Percentiles rank a stretch among this genome's conserved stretches.
Conservation (phyloP, 345 rosid species). For the Linum lewisii region DNA sequence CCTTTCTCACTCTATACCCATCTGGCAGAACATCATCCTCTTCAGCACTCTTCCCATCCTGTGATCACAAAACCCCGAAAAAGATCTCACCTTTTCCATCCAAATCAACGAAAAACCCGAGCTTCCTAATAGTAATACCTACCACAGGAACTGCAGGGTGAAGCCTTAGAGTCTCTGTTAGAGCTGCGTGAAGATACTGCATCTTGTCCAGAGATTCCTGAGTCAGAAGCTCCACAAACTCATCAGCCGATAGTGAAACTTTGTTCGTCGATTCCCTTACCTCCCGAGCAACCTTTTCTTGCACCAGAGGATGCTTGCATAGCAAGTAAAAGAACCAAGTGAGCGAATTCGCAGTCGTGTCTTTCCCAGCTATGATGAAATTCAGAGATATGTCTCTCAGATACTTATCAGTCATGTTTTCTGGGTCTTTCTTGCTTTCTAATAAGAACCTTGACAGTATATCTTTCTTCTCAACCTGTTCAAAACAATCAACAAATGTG, state of each 20-base stretch:
- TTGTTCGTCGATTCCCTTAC: constrained; percentile 16
- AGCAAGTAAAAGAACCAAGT: constrained; percentile 37
- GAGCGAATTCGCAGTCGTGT: constrained; percentile 28
- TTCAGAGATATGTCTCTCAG: constrained; percentile 37
- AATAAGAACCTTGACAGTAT: constrained; percentile 33
- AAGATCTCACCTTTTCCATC: background rate
- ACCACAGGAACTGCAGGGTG: constrained; percentile 40
- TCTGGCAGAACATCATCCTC: constrained; percentile 33
- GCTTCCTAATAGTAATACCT: background rate
- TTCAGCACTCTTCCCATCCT: constrained; percentile 29
- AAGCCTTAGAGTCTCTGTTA: constrained; percentile 35
- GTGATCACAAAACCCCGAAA: background rate
- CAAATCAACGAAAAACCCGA: background rate
- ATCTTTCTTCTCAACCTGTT: constrained; percentile 27
- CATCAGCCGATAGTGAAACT: constrained; percentile 9
- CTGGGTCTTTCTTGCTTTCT: constrained; percentile 35
- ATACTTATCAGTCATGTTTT: constrained; percentile 29
- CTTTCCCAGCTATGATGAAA: constrained; percentile 34
- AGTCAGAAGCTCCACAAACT: constrained; percentile 20
- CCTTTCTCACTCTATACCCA: constrained; percentile 30
- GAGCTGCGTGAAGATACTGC: constrained; percentile 32
- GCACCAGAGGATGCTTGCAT: constrained; percentile 25
- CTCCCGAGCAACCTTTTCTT: constrained; percentile 23
- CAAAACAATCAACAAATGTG: background rate
- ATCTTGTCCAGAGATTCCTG: constrained; percentile 31